phyloP scores from a whole-genome alignment of 164 flowering plant species.

The Piper longum region DNA sequence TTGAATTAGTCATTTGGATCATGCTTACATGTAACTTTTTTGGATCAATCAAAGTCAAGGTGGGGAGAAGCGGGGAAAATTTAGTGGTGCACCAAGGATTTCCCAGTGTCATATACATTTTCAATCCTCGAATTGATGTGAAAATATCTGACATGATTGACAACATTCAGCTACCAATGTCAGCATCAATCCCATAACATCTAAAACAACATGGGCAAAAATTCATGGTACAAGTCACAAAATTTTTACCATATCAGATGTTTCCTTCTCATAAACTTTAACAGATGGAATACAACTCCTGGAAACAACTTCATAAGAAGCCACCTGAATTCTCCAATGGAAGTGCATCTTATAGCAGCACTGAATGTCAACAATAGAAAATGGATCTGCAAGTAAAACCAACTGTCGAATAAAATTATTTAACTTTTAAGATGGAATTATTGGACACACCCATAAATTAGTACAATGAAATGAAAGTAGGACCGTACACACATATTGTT shows the following conservation, averaged over 20 bases:
- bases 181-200: not conserved
- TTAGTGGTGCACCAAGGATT: too few species aligned
- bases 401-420: too few species aligned
- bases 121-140: too few species aligned
- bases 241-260: constrained; percentile 14
- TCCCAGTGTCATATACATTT: too few species aligned
- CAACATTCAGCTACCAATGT: not conserved
- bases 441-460: not conserved
- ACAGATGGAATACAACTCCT: constrained; percentile 42
- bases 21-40: too few species aligned
- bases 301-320: constrained; percentile 30
- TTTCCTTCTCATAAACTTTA: constrained; percentile 10
- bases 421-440: not conserved
- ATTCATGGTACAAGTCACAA: not conserved
- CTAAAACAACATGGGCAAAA: not conserved
- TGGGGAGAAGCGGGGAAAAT: too few species aligned
- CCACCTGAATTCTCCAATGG: constrained; percentile 40
- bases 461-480: too few species aligned
- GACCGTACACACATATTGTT: too few species aligned
- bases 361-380: constrained; percentile 11
- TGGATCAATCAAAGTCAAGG: too few species aligned
- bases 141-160: not conserved
- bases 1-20: too few species aligned
- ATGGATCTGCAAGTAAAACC: constrained; percentile 16
- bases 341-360: constrained; percentile 19